phyloP scores from a whole-genome alignment of 2,329 filamentous ascomycete genomes.

The Diaporthe ampelina region DNA sequence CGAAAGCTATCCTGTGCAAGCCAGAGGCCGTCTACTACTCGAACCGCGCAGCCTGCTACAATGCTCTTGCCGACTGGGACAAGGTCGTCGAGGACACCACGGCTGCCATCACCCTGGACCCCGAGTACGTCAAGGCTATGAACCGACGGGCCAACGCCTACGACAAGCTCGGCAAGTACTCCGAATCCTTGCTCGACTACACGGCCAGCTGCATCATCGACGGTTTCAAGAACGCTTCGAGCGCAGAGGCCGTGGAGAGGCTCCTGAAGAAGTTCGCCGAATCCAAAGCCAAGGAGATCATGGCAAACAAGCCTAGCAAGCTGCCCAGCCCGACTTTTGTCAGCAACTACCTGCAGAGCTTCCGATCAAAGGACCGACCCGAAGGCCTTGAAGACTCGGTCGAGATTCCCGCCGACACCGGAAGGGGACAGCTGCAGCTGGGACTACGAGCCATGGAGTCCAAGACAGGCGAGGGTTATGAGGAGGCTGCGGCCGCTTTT shows the following conservation, averaged over 20 bases:
- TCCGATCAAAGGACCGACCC: conserved; percentile 86
- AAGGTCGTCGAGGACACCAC: conserved; percentile 98
- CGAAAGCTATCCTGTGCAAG: conserved; percentile 96
- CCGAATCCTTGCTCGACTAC: conserved; percentile 96
- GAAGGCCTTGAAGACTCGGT: conserved; percentile 84
- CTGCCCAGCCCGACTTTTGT: conserved; percentile 97
- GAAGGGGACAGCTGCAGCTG: conserved; percentile 87
- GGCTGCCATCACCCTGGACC: conserved; percentile 92
- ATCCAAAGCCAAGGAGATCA: conserved; percentile 90
- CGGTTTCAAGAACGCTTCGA: conserved; percentile 91
- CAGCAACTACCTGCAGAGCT: conserved; percentile 98
- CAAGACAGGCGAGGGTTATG: conserved; percentile 92
- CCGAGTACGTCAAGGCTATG: conserved; percentile 96
- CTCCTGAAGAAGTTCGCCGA: conserved; percentile 97
- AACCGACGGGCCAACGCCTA: conserved; percentile 98
- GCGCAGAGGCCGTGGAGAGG: conserved; percentile 90
- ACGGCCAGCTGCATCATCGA: conserved; percentile 99
- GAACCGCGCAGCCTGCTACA: conserved; percentile 97
- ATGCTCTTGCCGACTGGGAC: conserved; percentile 92
- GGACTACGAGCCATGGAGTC: conserved; percentile 85
- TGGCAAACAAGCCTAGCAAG: conserved; percentile 87
- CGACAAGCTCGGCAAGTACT: conserved; percentile 91
- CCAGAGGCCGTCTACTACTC: conserved; percentile 99
- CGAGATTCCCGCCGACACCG: conserved; percentile 83
- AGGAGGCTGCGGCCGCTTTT: conserved; percentile 88